Evolutionary conservation across 345 rosid species (phyloP).

Genomic region (Populus ilicifolia): DNA sequence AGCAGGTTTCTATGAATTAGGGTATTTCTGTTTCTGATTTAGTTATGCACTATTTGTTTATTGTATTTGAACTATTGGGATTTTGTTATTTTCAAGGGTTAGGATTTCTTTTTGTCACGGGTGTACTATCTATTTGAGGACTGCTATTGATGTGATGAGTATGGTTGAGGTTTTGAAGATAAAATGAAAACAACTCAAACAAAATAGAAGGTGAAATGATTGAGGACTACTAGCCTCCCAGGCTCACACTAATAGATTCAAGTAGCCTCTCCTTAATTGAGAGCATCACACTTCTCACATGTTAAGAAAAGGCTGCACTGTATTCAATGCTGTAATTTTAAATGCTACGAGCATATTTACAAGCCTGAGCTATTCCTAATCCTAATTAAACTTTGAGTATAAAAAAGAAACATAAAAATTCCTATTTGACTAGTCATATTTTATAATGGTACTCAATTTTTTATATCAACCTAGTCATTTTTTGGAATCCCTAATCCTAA

Average conservation of each 20-base stretch:
- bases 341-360: not conserved
- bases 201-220: not conserved
- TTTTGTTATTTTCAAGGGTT: not conserved
- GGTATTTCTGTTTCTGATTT: not conserved
- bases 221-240: not conserved
- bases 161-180: not conserved
- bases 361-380: not conserved
- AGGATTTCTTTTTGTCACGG: not conserved
- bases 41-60: not conserved
- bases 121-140: not conserved
- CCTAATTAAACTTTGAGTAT: not conserved
- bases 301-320: not conserved
- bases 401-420: not conserved
- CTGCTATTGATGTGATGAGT: not conserved
- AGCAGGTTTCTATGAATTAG: not conserved
- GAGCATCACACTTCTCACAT: not conserved
- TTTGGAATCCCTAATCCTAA: not conserved
- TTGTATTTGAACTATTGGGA: not conserved
- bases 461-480: not conserved
- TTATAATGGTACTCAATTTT: no score
- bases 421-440: not conserved
- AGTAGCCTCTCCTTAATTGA: not conserved
- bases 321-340: not conserved
- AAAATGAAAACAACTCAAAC: not conserved
- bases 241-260: not conserved